Evolutionary conservation across 495 filamentous ascomycete genomes (phyloP), one percentile per base, ranked within the genome.

Genomic region (Peziza echinospora): DNA sequence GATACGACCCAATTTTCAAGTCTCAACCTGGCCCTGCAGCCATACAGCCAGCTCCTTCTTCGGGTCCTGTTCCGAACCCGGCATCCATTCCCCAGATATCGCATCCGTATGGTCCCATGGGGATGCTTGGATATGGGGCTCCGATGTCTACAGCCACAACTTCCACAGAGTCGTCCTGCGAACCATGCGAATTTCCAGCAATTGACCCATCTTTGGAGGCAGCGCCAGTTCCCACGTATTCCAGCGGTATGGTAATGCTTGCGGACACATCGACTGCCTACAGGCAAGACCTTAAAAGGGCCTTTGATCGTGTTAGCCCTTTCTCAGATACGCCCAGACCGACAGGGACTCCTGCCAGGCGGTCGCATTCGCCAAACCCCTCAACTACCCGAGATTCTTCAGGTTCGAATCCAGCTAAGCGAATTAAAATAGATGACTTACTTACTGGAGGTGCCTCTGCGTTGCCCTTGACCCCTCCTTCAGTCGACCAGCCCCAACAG

Each of bases 1-100:
- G 89, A 41, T 97, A 97, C 75, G 89, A 97, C 61, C 89, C 89
- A 28, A 91, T 96, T 50, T 97, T 97, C 67, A 91, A 92, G 63
- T 73, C 78, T 55, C 81, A 85, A 56, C 77, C 80, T 43, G 75
- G 76, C 17, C 80, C 82, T 13, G 69, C 80, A 37, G 71, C 76
- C 44, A 84, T 91, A 51, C 83, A 87, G 60, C 80, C 82, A 50
- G 79, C 77, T 51, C 73, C 57, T 16, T 47, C 56, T 24, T 45
- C 53, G 65, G 37, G 55, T 68, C 44, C 65, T 69, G 22, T 62
- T 66, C 47, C 67, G 65, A 47, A 63, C 64, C 10, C 66, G 67
- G 44, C 64, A 65, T 23, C 65, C 60, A 49, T 60, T 62, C 42
- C 59, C 16, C n/a, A n/a, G 26, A 34, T 34, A 34, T 43, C 41